Base-by-base conservation (phyloP, 176 grass and related monocot genomes). In the Secale cereale region DNA sequence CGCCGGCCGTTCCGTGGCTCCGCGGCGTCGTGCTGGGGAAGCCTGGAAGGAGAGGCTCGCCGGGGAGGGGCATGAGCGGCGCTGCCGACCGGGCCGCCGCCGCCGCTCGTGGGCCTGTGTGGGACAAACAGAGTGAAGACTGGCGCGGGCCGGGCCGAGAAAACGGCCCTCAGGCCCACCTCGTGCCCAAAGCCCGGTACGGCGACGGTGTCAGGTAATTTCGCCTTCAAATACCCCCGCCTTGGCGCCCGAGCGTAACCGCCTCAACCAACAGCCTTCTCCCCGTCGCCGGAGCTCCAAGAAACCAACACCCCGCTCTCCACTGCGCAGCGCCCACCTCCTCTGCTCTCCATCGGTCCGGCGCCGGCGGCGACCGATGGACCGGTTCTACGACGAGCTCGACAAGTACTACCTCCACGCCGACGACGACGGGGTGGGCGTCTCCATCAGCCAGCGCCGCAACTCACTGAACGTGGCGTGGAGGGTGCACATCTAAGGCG, bases 331-430 rank as follows among this genome's bases (percentile, higher is more conserved):
- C 26, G 40, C 45, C 43, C 79, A 37, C 56, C 22, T 9, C 20
- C 20, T 25, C 57, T 23, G 57, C 22, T 60, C 57, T 8, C 52
- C 41, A 12, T 3, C 41, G 11, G 41, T 1, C 12, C 46, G 46
- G 46, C 15, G 46, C 46, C 52, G 7, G 2, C 57, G 22, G 57
- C 31, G 17, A 13, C 5, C 37, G 45, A 87, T 87, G 86, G 71
- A 77, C 4, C 17, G 1, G 19, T 82, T 81, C 70, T 30, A 28
- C 11, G 45, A 82, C 19, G 2, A 13, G 70, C 40, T 16, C 19
- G 78, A 25, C 6, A 30, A 19, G 52, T 22, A 11, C 25, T 86
- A 71, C 65, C 76, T 82, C 46, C 26, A 41, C 79, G 85, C 70
- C 33, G 70, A 82, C 57, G 59, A 57, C 17, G 57, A 66, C 59